Base-by-base conservation (phyloP, 2,329 filamentous ascomycete species). In the Ilyonectria robusta region DNA sequence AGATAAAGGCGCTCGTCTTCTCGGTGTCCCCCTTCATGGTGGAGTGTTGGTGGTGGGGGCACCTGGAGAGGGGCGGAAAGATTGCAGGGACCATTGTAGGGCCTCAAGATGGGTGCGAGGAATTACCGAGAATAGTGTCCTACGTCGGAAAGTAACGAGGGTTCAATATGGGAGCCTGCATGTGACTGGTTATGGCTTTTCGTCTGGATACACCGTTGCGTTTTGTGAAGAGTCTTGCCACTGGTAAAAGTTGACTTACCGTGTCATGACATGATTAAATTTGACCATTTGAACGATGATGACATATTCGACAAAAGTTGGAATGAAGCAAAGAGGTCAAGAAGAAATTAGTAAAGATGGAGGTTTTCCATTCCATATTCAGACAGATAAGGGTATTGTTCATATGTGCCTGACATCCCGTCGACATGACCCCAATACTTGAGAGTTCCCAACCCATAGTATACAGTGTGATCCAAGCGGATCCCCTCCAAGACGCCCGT, bases 361-460 rank as follows among this genome's bases (percentile, higher is more conserved):
- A 65, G 62, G 54, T 55, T 62, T 65, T 69, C 69, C 64, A 57
- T 74, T 72, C 53, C 65, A 67, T 63, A 68, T 67, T 56, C 29
- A 70, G 40, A 51, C 59, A 61, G 19, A 58, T 53, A 19, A 19
- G 70, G 73, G 71, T 70, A 75, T 73, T 68, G 55, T 66, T 62
- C 57, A 70, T 35, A 50, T 57, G 53, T 66, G 55, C 60, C 57
- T 53, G 48, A 55, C 62, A 58, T 70, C 51, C 64, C 58, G 54
- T 59, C 65, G 61, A 51, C 59, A 42, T 59, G 15, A 57, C 51
- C 54, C 55, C 31, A 57, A 33, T 71, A 57, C 40, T 59, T 51
- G 58, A 66, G 65, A 70, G 55, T 55, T 65, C 64, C 65, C 59
- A 58, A 55, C 50, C 67, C 62, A 60, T 73, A 71, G 50, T 66